phyloP scores from a whole-genome alignment of 2,329 filamentous ascomycete species.

The Cytospora piceicola region DNA sequence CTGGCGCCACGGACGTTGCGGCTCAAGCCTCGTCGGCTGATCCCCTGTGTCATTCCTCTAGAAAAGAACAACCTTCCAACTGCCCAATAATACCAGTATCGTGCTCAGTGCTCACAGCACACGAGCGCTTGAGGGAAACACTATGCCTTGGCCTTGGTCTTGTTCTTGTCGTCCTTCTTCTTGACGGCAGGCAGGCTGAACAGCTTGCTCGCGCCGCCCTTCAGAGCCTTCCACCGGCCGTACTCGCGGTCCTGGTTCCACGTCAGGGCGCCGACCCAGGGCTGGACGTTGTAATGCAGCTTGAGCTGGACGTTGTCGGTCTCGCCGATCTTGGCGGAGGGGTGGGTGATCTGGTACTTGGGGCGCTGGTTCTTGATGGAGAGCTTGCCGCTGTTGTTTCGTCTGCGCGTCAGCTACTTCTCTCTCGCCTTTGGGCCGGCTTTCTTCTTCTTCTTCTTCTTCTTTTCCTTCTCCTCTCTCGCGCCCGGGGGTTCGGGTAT shows the following conservation, averaged over 20 bases:
- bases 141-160: conserved; percentile 6
- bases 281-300: conserved; percentile 95
- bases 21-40: not conserved
- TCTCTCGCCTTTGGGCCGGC: no score
- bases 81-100: no score
- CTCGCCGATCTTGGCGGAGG: conserved; percentile 76
- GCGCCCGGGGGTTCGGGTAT: no score
- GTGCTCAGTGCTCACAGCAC: no score
- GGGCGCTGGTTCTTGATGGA: conserved; percentile 82
- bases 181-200: conserved; percentile 72
- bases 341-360: conserved; percentile 97
- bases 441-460: no score
- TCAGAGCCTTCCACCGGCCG: conserved; percentile 67
- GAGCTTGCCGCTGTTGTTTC: conserved; percentile 66
- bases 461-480: no score
- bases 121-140: not conserved
- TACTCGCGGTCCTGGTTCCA: conserved; percentile 70
- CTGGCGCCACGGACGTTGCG: not conserved
- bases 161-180: conserved; percentile 51
- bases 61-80: not conserved
- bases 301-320: conserved; percentile 75
- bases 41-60: not conserved
- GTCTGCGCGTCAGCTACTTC: conserved; percentile 2
- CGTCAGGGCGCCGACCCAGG: conserved; percentile 87
- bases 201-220: conserved; percentile 64